phyloP scores from a whole-genome alignment of 2,329 filamentous ascomycete species.

The Ampelomyces quisqualis region DNA sequence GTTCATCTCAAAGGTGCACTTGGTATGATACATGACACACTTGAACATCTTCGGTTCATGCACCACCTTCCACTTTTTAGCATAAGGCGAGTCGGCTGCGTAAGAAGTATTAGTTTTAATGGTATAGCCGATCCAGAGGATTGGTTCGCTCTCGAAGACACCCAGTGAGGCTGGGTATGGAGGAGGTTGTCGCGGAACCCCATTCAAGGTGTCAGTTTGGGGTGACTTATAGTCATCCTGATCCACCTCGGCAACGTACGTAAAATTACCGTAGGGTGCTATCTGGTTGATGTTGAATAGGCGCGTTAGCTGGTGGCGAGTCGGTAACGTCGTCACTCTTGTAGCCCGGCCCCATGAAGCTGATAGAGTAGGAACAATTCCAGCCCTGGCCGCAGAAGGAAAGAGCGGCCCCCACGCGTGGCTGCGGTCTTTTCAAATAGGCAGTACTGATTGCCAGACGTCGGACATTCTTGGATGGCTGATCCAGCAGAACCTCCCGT shows the following conservation, averaged over 20 bases:
- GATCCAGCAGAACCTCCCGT: too few species aligned
- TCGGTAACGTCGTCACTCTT: slow-evolving; percentile 36
- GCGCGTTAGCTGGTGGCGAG: slow-evolving; percentile 14
- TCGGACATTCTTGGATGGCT: slow-evolving; percentile 38
- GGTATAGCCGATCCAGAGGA: slow-evolving; percentile 41
- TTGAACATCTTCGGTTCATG: slow-evolving; percentile 40
- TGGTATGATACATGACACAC: slow-evolving; percentile 40
- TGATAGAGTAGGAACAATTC: slow-evolving; percentile 42
- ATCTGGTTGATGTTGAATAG: slow-evolving; percentile 35
- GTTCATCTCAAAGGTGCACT: slow-evolving; percentile 39
- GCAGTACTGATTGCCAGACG: slow-evolving; percentile 35
- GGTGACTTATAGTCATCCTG: slow-evolving; percentile 34
- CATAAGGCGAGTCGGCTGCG: slow-evolving; percentile 21
- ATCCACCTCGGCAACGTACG: slow-evolving; percentile 37
- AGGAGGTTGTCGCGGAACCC: slow-evolving; percentile 21
- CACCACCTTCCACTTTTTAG: slow-evolving; percentile 31
- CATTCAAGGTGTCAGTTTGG: slow-evolving; percentile 27
- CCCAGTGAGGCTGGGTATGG: slow-evolving; percentile 34
- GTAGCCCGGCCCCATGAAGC: slow-evolving; percentile 41
- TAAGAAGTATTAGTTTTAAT: slow-evolving; percentile 33
- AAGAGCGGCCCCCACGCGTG: slow-evolving; percentile 23
- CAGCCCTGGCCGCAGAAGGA: slow-evolving; percentile 36
- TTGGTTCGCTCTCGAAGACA: slow-evolving; percentile 38
- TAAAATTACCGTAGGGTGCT: slow-evolving; percentile 34
- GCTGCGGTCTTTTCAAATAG: slow-evolving; percentile 37